Base-by-base conservation (phyloP, 805 yeast genomes). In the Saccharomyces kudriavzevii region DNA sequence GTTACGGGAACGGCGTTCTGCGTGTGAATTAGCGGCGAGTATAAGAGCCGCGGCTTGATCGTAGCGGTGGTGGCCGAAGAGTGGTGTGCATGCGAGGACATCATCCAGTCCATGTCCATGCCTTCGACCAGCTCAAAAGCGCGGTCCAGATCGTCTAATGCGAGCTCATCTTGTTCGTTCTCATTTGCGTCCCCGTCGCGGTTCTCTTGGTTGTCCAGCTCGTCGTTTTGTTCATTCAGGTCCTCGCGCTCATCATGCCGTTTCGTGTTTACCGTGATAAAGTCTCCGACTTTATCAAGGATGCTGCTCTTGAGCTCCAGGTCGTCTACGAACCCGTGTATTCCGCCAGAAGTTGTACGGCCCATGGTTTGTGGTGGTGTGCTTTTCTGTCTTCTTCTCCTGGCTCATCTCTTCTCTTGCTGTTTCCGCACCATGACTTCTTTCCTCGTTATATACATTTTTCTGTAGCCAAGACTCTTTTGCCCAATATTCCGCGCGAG, bases 191-290 rank as follows among this genome's bases (percentile, higher is more conserved):
- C 45, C 24, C 43, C 35, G 50, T 65, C 68, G 5, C 71, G 67
- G 57, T 66, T 68, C 57, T 78, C 81, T 31, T 73, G 70, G 53
- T 22, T n/a, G 43, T 35, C 14, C 1, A 13, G 2, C 1, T 30
- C 13, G 40, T 27, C 25, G 60, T 54, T 31, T 58, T 64, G 60
- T 56, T 61, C 66, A 13, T 55, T 55, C 50, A 52, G 57, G 49
- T 25, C 45, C 28, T 17, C 56, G 49, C 49, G 56, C 56, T 49
- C 55, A 60, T 20, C 70, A 61, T 52, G 70, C 68, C 47, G 67
- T 73, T 52, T 60, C 63, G 40, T 55, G 54, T 8, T 50, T 58
- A n/a, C 40, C 59, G 17, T 40, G 55, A 13, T 46, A 59, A 10
- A 35, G 43, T 35, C 43, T 6, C 43, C 43, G 24, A 35, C 43